Percentiles rank a stretch among this genome's conserved stretches.
Evolutionary conservation across 208 protist species (phyloP).

Genomic region (Wallacemonas sp.): DNA sequence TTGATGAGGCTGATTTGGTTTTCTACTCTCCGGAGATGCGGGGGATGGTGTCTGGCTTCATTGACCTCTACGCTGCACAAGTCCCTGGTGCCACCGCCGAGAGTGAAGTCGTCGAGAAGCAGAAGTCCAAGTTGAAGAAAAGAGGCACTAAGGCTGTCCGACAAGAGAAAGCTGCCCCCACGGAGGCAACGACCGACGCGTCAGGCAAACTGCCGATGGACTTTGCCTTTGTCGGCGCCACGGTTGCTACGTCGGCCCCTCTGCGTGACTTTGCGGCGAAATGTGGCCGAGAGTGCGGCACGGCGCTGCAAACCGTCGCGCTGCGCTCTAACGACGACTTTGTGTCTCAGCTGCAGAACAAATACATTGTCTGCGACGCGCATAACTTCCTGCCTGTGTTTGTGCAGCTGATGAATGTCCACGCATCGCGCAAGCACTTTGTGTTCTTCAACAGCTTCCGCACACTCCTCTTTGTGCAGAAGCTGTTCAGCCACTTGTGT

Average conservation of each 20-base stretch:
- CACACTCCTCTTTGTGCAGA: constrained; percentile 66
- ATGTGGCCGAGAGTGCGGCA: constrained; percentile 18
- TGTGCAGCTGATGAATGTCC: constrained; percentile 85
- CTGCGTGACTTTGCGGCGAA: constrained; percentile 39
- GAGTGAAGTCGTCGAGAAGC: too few relatives aligned
- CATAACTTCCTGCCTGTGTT: constrained; percentile 66
- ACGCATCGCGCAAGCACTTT: constrained; percentile 90
- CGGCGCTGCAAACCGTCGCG: constrained; percentile 34
- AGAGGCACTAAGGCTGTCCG: neutral
- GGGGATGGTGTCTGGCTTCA: constrained; percentile 31
- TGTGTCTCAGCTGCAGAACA: constrained; percentile 71
- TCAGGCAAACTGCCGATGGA: constrained; percentile 33
- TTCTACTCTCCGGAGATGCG: constrained; percentile 76
- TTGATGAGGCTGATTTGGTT: constrained; percentile 88
- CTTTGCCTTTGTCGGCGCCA: constrained; percentile 85
- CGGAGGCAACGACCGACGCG: neutral
- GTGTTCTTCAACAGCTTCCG: constrained; percentile 88
- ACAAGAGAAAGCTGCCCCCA: neutral
- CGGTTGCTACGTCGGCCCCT: constrained; percentile 58
- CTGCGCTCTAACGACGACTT: constrained; percentile 42
- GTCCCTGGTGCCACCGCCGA: constrained; percentile 9
- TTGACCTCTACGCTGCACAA: constrained; percentile 12
- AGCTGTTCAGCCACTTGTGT: constrained; percentile 49
- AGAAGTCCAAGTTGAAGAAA: constrained; percentile 7
- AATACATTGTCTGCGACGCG: constrained; percentile 69